Conservation (phyloP, 2,329 filamentous ascomycete species). For the Ceratocystis variospora region DNA sequence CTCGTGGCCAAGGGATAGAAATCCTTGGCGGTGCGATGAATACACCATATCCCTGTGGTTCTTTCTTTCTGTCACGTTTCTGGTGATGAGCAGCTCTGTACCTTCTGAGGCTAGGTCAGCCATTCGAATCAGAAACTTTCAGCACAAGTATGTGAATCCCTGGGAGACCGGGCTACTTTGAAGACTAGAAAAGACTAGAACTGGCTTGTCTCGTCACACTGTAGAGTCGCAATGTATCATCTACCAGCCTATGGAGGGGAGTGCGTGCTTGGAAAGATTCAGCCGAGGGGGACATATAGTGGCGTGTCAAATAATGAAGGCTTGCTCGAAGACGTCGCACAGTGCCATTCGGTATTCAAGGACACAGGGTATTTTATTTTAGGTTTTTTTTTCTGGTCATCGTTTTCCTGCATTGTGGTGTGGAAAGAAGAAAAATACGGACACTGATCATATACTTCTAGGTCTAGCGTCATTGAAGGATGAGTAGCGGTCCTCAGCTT, state of each 20-base stretch:
- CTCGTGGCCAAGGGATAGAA: background rate
- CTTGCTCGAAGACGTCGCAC: background rate
- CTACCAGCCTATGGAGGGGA: background rate
- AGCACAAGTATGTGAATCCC: background rate
- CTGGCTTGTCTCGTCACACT: background rate
- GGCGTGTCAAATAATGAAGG: background rate
- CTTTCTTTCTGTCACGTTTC: slow-evolving; percentile 1
- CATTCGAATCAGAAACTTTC: background rate
- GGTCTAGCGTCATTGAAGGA: background rate
- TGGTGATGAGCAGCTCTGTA: background rate
- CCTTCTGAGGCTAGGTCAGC: background rate
- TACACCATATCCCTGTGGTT: background rate
- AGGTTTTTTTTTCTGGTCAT: no score
- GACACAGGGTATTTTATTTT: background rate
- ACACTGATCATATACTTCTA: background rate
- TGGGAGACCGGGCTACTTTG: no score
- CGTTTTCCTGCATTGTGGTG: background rate
- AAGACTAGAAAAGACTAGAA: background rate
- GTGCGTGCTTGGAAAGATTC: background rate
- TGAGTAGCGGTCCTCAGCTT: background rate
- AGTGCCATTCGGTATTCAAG: background rate
- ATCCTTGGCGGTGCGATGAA: background rate
- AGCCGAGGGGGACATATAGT: background rate
- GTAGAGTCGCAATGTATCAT: background rate
- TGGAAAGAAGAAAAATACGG: background rate